These are phyloP conservation scores for Saccharomycopsis oosterbeekiorum DNA, from an alignment of 805 yeast genomes.

Conservation along the genomic window DNA sequence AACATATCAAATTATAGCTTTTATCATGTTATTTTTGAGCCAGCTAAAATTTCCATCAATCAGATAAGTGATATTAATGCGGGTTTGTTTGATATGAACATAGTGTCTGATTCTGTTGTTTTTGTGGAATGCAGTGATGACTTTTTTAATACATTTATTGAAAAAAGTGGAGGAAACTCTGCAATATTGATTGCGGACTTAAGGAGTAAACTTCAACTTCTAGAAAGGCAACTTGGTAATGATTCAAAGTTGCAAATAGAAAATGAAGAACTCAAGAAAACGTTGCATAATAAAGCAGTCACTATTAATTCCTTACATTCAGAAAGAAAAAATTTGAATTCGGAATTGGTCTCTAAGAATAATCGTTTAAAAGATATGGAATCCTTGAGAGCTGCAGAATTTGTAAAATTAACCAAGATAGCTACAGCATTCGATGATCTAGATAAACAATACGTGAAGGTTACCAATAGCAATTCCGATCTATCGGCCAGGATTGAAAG, in stretches of 20 bases:
- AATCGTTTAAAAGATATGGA: neutral
- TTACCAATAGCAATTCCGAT: neutral
- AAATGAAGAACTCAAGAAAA: neutral
- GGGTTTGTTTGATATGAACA: neutral
- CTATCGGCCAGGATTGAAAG: neutral
- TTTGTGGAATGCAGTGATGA: conserved; percentile 6
- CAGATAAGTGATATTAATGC: neutral
- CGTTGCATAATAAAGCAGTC: neutral
- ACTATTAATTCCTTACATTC: conserved; percentile 8
- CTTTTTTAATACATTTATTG: neutral
- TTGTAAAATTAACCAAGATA: neutral
- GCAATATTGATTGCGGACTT: neutral
- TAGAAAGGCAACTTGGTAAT: neutral
- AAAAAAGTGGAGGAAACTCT: neutral
- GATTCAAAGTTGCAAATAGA: neutral
- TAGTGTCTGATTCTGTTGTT: neutral
- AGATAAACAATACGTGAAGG: neutral
- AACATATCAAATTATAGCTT: neutral
- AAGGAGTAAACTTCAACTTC: neutral
- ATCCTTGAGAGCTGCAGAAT: neutral
- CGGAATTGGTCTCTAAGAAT: neutral
- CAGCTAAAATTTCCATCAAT: neutral
- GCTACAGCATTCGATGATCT: neutral
- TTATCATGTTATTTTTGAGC: neutral
- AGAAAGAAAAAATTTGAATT: conserved; percentile 8